Conservation (phyloP, 2,329 filamentous ascomycete genomes). For the Talaromyces sp. region DNA sequence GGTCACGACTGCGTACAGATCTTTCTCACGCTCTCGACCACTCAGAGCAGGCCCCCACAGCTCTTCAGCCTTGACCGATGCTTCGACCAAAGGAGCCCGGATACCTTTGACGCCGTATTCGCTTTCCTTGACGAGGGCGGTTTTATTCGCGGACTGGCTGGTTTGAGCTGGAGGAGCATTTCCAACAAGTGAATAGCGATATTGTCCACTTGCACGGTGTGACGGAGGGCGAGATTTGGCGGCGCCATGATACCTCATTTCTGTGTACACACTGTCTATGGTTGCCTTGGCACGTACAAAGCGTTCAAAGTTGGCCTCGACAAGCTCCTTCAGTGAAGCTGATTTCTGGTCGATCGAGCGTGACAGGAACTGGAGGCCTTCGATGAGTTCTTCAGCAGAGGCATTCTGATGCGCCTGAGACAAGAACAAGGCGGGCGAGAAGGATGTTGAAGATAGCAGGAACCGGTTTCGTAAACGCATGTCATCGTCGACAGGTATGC, state of each 20-base stretch:
- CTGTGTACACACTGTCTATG: constrained; percentile 96
- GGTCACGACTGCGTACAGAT: constrained; percentile 69
- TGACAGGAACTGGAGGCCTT: constrained; percentile 78
- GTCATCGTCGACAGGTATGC: constrained; percentile 80
- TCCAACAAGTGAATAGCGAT: constrained; percentile 39
- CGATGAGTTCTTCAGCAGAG: constrained; percentile 72
- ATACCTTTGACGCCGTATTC: constrained; percentile 86
- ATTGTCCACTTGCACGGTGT: constrained; percentile 62
- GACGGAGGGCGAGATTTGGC: constrained; percentile 39
- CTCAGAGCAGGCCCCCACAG: constrained; percentile 94
- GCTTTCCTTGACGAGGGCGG: constrained; percentile 85
- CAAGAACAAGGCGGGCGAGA: constrained; percentile 85
- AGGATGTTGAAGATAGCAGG: constrained; percentile 89
- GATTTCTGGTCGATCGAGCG: constrained; percentile 96
- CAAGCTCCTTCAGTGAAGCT: constrained; percentile 88
- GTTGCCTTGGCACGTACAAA: constrained; percentile 97
- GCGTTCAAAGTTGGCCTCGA: constrained; percentile 96
- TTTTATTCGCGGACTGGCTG: constrained; percentile 66
- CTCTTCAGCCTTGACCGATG: constrained; percentile 90
- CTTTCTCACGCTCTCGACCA: constrained; percentile 84
- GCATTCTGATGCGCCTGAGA: constrained; percentile 85
- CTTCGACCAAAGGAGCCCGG: constrained; percentile 79
- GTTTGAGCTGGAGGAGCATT: constrained; percentile 32
- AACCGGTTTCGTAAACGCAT: constrained; percentile 78
- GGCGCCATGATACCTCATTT: constrained; percentile 75